Evolutionary conservation across 1,284 basidiomycete species (phyloP), one percentile per base, ranked within the genome.

Genomic region (Ustilago bromivora): DNA sequence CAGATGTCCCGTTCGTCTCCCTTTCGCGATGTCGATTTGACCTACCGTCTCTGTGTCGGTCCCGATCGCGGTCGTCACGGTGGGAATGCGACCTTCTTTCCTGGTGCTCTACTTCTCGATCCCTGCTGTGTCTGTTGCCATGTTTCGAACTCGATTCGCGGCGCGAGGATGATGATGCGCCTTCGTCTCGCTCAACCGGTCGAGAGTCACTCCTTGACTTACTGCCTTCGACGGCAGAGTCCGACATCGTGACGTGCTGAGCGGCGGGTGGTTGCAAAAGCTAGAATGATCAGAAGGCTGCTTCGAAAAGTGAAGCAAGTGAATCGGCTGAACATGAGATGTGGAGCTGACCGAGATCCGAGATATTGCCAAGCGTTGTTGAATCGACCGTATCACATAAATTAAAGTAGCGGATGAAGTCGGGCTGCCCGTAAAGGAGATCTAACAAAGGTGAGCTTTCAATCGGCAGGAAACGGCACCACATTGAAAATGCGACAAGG

Each of bases 381-480:
- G n/a, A 32, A 51, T 51, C 49, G 49, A 23, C 43, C 47, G 19
- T 49, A 19, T 32, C 36, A n/a, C 34, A 38, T n/a, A 19, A 32
- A 38, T 17, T 2, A 52, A 10, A 15, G 47, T 13, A 1, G 11
- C 62, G 68, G 62, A 57, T 1, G 17, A 61, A 40, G 32, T 49
- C 54, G 62, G 68, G 56, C 51, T 5, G 41, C 13, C 1, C 13
- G 11, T 4, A 5, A 0, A 2, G 0, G 0, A 8, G 41, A 49
- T 49, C 62, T 61, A 66, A 65, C 68, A 71, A 12, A 9, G 12
- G n/a, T 4, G 5, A 19, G 15, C 9, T 13, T 9, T 5, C 0
- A 28, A 2, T 71, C 68, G 68, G 68, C 58, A 28, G 51, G 62
- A 71, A 61, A 65, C 67, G 67, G 67, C 67, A 51, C 46, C 52